Conservation (phyloP, 2,329 filamentous ascomycete species). For the Trichoderma gracile region DNA sequence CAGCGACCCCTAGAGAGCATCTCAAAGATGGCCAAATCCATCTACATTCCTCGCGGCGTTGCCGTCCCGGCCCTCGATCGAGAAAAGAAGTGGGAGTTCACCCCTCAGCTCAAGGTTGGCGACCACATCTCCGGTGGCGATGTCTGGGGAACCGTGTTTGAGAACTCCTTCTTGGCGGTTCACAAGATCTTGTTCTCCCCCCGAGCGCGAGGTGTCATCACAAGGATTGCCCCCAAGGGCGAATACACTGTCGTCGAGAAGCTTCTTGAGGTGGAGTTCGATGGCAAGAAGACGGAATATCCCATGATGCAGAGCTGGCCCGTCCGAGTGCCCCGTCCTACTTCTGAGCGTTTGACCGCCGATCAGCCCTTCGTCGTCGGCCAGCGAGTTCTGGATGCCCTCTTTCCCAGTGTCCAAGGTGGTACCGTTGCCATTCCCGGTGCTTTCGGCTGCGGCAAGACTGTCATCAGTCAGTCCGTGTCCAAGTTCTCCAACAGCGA, state of each 20-base stretch:
- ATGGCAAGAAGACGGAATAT: slow-evolving; percentile 90
- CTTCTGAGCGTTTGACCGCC: slow-evolving; percentile 87
- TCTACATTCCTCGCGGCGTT: slow-evolving; percentile 97
- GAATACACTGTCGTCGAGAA: slow-evolving; percentile 93
- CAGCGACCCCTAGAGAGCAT: slow-evolving; percentile 92
- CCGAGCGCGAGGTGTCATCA: slow-evolving; percentile 87
- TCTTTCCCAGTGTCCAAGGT: slow-evolving; percentile 95
- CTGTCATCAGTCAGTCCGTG: slow-evolving; percentile 96
- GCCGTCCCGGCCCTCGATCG: slow-evolving; percentile 84
- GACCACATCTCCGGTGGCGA: slow-evolving; percentile 97
- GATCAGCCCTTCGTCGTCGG: slow-evolving; percentile 93
- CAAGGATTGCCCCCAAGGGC: slow-evolving; percentile 83
- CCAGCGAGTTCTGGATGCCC: slow-evolving; percentile 91
- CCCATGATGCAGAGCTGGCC: slow-evolving; percentile 99
- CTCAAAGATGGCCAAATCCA: slow-evolving; percentile 73
- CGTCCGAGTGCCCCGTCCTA: slow-evolving; percentile 90
- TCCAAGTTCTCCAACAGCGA: slow-evolving; percentile 99
- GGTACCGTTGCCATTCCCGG: slow-evolving; percentile 97
- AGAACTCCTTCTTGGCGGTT: slow-evolving; percentile 91
- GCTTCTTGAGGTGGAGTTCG: slow-evolving; percentile 93
- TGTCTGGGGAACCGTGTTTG: slow-evolving; percentile 90
- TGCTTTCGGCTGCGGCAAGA: slow-evolving; percentile 98
- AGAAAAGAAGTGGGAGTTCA: slow-evolving; percentile 95
- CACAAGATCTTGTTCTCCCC: slow-evolving; percentile 94
- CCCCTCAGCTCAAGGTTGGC: slow-evolving; percentile 85